phyloP scores from a whole-genome alignment of 108 stramenopile species.

The Nitzschia palea region DNA sequence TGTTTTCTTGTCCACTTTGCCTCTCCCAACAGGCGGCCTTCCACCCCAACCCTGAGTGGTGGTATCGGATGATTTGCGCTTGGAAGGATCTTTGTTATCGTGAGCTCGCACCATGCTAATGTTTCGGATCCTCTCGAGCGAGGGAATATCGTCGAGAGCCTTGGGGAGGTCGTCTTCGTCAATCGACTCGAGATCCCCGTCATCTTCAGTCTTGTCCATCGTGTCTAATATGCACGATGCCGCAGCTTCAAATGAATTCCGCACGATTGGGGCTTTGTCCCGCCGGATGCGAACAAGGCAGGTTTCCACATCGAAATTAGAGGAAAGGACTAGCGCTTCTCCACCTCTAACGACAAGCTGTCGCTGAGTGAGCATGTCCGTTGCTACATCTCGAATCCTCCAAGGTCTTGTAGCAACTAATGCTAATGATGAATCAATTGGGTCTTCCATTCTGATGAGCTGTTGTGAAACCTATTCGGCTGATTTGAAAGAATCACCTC shows the following conservation, averaged over 20 bases:
- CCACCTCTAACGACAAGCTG: not conserved
- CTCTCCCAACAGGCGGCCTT: not conserved
- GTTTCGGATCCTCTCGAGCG: slow-evolving; percentile 34
- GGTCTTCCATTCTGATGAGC: no score
- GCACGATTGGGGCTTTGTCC: slow-evolving; percentile 46
- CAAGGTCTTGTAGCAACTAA: no score
- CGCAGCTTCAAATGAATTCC: slow-evolving; percentile 43
- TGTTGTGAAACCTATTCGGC: no score
- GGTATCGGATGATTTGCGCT: slow-evolving; percentile 13
- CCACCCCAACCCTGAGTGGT: not conserved
- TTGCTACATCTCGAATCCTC: slow-evolving; percentile 38
- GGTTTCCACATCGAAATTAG: slow-evolving; percentile 16
- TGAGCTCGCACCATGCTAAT: slow-evolving; percentile 35
- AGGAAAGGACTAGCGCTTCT: not conserved
- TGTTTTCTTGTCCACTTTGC: not conserved
- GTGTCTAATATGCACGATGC: slow-evolving; percentile 31
- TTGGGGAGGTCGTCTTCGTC: slow-evolving; percentile 16
- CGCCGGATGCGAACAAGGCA: slow-evolving; percentile 26
- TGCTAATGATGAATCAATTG: no score
- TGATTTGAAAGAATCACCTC: no score
- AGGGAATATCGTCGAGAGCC: slow-evolving; percentile 13
- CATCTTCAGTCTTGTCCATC: slow-evolving; percentile 25
- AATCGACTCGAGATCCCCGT: slow-evolving; percentile 22
- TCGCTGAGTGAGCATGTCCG: slow-evolving; percentile 8
- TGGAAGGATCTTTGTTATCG: slow-evolving; percentile 49